Evolutionary conservation across 2,329 filamentous ascomycete species (phyloP).

Genomic region (Rutstroemia sydowiana): DNA sequence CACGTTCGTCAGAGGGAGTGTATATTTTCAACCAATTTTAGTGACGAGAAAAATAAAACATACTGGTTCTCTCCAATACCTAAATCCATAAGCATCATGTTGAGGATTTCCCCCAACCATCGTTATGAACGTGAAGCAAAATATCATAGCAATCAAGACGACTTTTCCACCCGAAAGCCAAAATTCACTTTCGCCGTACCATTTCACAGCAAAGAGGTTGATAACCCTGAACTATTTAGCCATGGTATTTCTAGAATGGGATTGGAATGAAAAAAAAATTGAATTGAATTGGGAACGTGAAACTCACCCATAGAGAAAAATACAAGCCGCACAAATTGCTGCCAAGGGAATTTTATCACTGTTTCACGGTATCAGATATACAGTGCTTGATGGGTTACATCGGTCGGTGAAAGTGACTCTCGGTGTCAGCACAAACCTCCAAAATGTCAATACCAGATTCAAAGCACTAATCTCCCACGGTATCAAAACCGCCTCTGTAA

Average conservation of each 20-base stretch:
- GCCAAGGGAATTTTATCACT: slow-evolving; percentile 31
- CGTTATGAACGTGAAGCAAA: slow-evolving; percentile 65
- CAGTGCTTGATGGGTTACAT: background rate
- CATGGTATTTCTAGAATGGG: no score
- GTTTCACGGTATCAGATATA: background rate
- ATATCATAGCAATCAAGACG: slow-evolving; percentile 39
- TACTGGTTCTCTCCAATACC: slow-evolving; percentile 52
- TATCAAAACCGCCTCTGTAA: slow-evolving; percentile 19
- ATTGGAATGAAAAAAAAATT: background rate
- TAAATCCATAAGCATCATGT: slow-evolving; percentile 61
- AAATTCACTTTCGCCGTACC: slow-evolving; percentile 67
- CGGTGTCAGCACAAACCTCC: slow-evolving; percentile 31
- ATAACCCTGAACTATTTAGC: slow-evolving; percentile 36
- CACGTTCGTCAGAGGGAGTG: no score
- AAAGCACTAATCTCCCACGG: slow-evolving; percentile 35
- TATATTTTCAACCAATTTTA: no score
- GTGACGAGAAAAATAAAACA: background rate
- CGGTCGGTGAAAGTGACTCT: no score
- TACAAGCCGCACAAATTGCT: slow-evolving; percentile 32
- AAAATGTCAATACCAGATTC: slow-evolving; percentile 37
- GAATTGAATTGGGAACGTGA: background rate
- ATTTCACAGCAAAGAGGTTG: slow-evolving; percentile 59
- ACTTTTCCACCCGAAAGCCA: slow-evolving; percentile 41
- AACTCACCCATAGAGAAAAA: slow-evolving; percentile 43
- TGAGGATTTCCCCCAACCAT: slow-evolving; percentile 66